phyloP scores from a whole-genome alignment of 148 eudicot genomes.

The Rhododendron griersonianum region DNA sequence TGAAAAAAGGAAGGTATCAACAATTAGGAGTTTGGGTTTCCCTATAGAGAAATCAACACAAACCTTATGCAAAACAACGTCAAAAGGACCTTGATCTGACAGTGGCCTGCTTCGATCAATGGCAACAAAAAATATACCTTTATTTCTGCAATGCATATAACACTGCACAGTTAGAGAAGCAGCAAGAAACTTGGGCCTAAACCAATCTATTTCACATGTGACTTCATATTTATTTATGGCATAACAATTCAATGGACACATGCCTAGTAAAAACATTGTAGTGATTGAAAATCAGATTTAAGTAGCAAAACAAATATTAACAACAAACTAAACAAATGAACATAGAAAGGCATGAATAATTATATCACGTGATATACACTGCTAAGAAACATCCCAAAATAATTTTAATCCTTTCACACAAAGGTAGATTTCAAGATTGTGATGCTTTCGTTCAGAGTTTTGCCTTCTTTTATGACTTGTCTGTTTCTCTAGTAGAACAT shows the following conservation, averaged over 20 bases:
- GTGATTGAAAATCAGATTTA: background rate
- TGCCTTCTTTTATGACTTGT: background rate
- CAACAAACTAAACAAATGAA: background rate
- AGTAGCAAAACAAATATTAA: background rate
- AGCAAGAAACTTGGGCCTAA: background rate
- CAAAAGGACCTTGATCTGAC: constrained; percentile 75
- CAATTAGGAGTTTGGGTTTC: background rate
- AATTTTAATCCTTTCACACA: background rate
- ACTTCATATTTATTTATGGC: background rate
- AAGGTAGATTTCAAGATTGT: background rate
- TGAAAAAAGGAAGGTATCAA: background rate
- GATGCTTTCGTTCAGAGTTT: background rate
- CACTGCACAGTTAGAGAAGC: constrained; percentile 1
- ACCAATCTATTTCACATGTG: background rate
- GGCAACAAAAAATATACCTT: constrained; percentile 57
- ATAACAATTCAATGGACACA: background rate
- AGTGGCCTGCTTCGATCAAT: constrained; percentile 52
- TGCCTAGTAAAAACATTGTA: background rate
- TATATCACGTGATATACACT: background rate
- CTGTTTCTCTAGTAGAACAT: background rate
- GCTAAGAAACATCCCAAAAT: background rate
- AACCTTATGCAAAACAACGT: constrained; percentile 65
- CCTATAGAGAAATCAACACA: constrained; percentile 4
- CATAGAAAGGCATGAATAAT: background rate
- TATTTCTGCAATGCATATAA: constrained; percentile 34